Conservation (phyloP, 2,329 filamentous ascomycete genomes). For the Ceratocystis ficicola region DNA sequence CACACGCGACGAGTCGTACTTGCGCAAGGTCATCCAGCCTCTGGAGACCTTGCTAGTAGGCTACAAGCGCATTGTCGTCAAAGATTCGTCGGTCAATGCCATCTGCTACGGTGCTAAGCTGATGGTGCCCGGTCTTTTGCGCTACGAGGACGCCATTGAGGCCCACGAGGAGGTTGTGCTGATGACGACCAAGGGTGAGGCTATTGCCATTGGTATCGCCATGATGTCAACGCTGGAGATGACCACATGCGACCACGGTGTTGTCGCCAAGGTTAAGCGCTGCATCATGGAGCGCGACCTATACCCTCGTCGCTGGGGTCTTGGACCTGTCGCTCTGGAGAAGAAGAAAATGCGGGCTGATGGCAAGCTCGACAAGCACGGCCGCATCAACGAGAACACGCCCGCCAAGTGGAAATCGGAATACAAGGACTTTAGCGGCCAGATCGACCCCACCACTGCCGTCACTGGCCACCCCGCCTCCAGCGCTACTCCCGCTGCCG, state of each 20-base stretch:
- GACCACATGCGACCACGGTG: conserved; percentile 90
- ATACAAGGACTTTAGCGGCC: conserved; percentile 75
- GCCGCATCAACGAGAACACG: conserved; percentile 81
- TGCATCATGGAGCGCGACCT: conserved; percentile 99
- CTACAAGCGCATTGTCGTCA: conserved; percentile 96
- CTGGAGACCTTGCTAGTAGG: conserved; percentile 82
- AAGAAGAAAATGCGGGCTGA: conserved; percentile 99
- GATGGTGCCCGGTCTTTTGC: conserved; percentile 88
- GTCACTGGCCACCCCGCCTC: conserved; percentile 35
- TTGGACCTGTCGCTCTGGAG: conserved; percentile 82
- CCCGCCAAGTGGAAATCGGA: conserved; percentile 84
- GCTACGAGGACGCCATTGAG: conserved; percentile 86
- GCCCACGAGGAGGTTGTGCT: conserved; percentile 92
- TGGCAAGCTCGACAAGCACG: conserved; percentile 97
- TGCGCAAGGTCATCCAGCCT: conserved; percentile 81
- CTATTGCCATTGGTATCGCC: conserved; percentile 88
- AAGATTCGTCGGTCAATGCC: conserved; percentile 72
- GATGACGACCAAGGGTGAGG: conserved; percentile 98
- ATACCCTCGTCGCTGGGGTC: conserved; percentile 92
- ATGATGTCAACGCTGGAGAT: conserved; percentile 98
- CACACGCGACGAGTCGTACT: conserved; percentile 82
- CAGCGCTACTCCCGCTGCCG: conserved; percentile 34
- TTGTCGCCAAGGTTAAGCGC: conserved; percentile 97
- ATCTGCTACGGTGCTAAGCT: conserved; percentile 98
- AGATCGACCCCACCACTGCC: conserved; percentile 36